phyloP scores from a whole-genome alignment of 2,329 filamentous ascomycete genomes.

The Xylaria sp. region DNA sequence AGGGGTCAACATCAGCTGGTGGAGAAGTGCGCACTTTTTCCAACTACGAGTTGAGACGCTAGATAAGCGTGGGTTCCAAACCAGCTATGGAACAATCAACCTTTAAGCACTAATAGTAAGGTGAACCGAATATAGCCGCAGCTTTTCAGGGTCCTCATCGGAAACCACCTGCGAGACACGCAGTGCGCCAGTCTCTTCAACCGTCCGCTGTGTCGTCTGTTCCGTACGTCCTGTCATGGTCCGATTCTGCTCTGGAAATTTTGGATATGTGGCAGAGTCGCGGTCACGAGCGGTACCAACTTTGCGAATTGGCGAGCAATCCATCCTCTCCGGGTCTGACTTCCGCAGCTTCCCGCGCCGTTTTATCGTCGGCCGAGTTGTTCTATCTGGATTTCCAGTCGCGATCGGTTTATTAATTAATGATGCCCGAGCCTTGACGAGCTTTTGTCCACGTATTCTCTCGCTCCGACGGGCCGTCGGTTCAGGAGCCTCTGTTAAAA shows the following conservation, averaged over 20 bases:
- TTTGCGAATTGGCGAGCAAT: not conserved
- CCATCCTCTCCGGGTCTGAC: not conserved
- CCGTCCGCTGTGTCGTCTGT: not conserved
- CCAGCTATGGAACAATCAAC: not conserved
- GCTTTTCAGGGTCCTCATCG: constrained; percentile 5
- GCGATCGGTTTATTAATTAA: not conserved
- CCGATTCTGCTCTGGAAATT: not conserved
- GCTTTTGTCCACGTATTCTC: constrained; percentile 17
- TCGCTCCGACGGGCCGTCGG: constrained; percentile 7
- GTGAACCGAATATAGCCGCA: constrained; percentile 15
- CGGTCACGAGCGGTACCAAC: constrained; percentile 9
- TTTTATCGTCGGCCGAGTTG: not conserved
- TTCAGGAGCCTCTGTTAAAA: constrained; percentile 9
- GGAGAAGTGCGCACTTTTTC: constrained; percentile 19
- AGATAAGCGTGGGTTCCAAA: constrained; percentile 13
- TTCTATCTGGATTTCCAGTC: not conserved
- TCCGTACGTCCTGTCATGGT: not conserved
- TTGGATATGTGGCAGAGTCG: not conserved
- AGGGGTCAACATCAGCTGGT: not conserved
- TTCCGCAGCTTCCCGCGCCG: constrained; percentile 3
- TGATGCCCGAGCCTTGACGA: not conserved
- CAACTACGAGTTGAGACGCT: constrained; percentile 20
- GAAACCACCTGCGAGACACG: not conserved
- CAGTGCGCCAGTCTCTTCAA: constrained; percentile 1
- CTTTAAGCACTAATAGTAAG: not conserved